These are phyloP conservation scores for Hemisphaericaspora xylofermentans DNA, from an alignment of 1,139 yeast genomes.

Conservation along the genomic window DNA sequence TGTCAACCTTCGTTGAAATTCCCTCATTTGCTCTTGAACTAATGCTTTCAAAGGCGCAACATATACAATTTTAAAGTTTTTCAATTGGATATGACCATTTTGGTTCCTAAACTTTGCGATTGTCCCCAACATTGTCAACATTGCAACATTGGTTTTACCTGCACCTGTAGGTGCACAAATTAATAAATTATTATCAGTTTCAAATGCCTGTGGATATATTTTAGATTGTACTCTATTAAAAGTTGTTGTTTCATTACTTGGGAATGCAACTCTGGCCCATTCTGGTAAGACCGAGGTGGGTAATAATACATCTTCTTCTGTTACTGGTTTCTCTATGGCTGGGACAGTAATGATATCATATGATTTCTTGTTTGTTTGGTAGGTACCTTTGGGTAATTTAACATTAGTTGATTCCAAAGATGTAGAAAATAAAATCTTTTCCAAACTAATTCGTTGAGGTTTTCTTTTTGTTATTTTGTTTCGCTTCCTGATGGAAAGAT, in stretches of 20 bases:
- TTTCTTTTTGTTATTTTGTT: conserved; percentile 20
- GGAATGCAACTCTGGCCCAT: conserved; percentile 83
- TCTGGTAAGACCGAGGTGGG: conserved; percentile 65
- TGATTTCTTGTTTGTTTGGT: conserved; percentile 65
- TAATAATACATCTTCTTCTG: conserved; percentile 47
- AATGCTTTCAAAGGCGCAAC: conserved; percentile 94
- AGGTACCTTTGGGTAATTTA: conserved; percentile 79
- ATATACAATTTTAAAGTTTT: conserved; percentile 76
- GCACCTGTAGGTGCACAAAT: conserved; percentile 99
- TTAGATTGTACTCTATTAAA: conserved; percentile 83
- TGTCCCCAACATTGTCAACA: conserved; percentile 69
- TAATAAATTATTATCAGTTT: conserved; percentile 66
- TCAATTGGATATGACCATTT: conserved; percentile 48
- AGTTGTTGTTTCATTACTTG: conserved; percentile 59
- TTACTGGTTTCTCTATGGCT: conserved; percentile 54
- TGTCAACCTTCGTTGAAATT: conserved; percentile 69
- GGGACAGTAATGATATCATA: conserved; percentile 93
- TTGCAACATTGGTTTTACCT: conserved; percentile 95
- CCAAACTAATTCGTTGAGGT: conserved; percentile 65
- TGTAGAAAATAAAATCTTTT: conserved; percentile 60
- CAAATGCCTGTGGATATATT: conserved; percentile 76
- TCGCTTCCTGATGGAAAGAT: conserved; percentile 13
- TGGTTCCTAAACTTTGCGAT: conserved; percentile 53
- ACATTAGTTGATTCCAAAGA: conserved; percentile 67
- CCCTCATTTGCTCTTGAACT: conserved; percentile 93